phyloP scores from a whole-genome alignment of 2,329 filamentous ascomycete species.

The Aspergillus alliaceus region DNA sequence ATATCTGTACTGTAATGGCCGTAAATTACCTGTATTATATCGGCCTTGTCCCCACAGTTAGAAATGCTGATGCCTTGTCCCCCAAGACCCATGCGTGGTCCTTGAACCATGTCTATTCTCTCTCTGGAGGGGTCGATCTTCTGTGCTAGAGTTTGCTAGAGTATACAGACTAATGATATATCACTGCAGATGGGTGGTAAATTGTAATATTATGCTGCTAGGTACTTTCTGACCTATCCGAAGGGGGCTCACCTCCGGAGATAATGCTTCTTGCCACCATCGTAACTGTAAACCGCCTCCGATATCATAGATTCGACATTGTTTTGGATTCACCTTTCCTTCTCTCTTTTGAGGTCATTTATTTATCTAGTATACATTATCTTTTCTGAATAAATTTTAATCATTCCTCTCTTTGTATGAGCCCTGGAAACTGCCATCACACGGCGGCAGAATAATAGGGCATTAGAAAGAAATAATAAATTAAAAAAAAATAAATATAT shows the following conservation, averaged over 20 bases:
- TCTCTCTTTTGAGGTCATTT: neutral
- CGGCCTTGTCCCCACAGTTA: slow-evolving; percentile 4
- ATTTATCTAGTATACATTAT: neutral
- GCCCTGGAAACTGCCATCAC: no score
- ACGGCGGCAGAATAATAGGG: no score
- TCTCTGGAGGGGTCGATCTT: neutral
- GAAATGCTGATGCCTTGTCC: slow-evolving; percentile 14
- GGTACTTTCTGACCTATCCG: neutral
- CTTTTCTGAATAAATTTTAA: no score
- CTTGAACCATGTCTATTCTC: neutral
- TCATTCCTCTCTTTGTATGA: no score
- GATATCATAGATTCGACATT: neutral
- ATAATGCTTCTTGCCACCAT: neutral
- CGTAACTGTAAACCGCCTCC: neutral
- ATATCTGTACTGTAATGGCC: no score
- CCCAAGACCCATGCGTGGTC: slow-evolving; percentile 3
- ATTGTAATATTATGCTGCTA: neutral
- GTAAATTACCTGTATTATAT: neutral
- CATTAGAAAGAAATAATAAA: no score
- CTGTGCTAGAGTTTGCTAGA: neutral
- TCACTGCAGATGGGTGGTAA: neutral
- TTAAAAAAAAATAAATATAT: no score
- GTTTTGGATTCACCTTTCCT: neutral
- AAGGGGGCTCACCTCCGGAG: neutral
- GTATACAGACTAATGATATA: neutral